phyloP scores from a whole-genome alignment of 1,284 basidiomycete species.

The Leccinum griseonigrum region DNA sequence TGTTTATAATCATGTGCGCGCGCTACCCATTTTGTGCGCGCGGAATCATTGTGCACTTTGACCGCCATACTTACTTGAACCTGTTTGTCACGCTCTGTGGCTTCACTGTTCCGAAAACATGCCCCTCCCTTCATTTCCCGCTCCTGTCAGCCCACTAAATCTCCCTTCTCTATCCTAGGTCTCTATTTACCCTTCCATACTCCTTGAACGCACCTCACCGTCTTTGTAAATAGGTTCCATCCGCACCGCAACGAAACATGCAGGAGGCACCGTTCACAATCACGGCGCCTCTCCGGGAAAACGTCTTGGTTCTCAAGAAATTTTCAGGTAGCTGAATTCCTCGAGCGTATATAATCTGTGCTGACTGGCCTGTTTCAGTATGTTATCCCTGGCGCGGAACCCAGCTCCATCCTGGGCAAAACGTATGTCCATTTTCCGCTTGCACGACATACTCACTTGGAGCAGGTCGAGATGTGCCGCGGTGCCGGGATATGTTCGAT shows the following conservation, averaged over 20 bases:
- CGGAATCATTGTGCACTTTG: too few species aligned
- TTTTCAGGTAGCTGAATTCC: conserved; percentile 71
- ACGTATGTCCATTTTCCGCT: conserved; percentile 47
- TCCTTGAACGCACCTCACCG: conserved; percentile 5
- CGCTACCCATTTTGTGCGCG: too few species aligned
- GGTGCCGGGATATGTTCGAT: conserved; percentile 87
- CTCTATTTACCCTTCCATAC: not conserved
- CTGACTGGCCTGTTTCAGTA: conserved; percentile 61
- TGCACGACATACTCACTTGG: conserved; percentile 12
- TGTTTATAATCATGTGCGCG: too few species aligned
- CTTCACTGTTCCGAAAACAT: conserved; percentile 13
- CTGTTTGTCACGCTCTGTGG: conserved; percentile 16
- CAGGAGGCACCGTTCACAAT: conserved; percentile 89
- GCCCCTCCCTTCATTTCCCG: conserved; percentile 40
- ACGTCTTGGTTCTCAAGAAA: conserved; percentile 87
- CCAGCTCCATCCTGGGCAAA: conserved; percentile 87
- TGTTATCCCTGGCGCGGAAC: conserved; percentile 88
- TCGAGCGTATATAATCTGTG: conserved; percentile 8
- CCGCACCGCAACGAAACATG: conserved; percentile 91
- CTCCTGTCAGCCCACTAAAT: conserved; percentile 35
- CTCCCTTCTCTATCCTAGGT: conserved; percentile 55
- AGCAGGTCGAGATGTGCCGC: conserved; percentile 80
- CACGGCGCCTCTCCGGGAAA: conserved; percentile 89
- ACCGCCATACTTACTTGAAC: not conserved
- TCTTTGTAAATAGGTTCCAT: conserved; percentile 50